Evolutionary conservation across 495 filamentous ascomycete species (phyloP), one percentile per base, ranked within the genome.

Genomic region (Xeromyces bisporus): DNA sequence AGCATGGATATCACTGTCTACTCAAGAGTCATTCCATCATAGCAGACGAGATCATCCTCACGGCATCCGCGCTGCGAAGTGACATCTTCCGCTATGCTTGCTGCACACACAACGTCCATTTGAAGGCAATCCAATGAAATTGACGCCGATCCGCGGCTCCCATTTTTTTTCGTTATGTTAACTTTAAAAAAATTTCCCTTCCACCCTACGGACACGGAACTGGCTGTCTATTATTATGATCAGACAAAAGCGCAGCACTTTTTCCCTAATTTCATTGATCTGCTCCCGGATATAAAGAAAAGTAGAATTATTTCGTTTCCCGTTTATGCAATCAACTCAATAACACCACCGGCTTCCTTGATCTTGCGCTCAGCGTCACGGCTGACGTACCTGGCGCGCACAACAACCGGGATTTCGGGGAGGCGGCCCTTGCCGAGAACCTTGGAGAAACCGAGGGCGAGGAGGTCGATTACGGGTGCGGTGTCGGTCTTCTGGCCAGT

Each of bases 301-400:
- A 42, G 44, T 36, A 33, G 23, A 41, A 51, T 48, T 37, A 48
- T 50, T 42, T 45, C 57, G 70, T 79, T 48, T 37, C 50, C 49
- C 44, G 46, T 58, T 71, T 79, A 93, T 60, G 82, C 82, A 44
- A 93, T 83, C 51, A 93, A 62, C 66, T 93, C 81, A 40, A 89
- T 69, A 47, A 91, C 72, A 55, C 85, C 84, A 56, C 85, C 85
- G 54, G 80, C 80, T 51, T 80, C 84, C 55, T 80, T 86, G 64
- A 93, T 93, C 73, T 93, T 93, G 63, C 73, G 64, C 74, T 93
- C 85, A 38, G 85, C 85, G 51, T 83, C 67, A 54, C 74, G 72
- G 65, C 75, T 83, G 60, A 93, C 73, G 59, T 78, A 91, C 48
- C 85, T 62, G 39, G 85, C 84, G 53, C 80, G 77, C 49, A 93